A percentile compares a stretch with the other conserved stretches of the same genome.
phyloP scores from a whole-genome alignment of 2,329 filamentous ascomycete genomes.

The Fusarium fujikuroi region DNA sequence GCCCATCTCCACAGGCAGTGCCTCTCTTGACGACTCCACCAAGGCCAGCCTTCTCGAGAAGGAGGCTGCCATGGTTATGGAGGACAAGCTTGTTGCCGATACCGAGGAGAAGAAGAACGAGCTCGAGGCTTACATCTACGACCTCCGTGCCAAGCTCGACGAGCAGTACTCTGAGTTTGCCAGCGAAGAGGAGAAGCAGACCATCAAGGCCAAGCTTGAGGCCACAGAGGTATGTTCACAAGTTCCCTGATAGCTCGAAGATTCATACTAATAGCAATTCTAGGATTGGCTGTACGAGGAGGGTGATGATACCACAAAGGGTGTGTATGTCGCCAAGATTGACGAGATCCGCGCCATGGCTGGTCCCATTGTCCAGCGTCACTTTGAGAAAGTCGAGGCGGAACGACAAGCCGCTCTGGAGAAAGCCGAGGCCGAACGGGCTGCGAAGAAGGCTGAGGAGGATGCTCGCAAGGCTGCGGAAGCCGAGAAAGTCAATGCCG shows the following conservation, averaged over 20 bases:
- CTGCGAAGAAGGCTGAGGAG: constrained; percentile 76
- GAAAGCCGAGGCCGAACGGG: constrained; percentile 79
- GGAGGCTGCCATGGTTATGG: constrained; percentile 92
- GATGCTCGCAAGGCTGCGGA: constrained; percentile 65
- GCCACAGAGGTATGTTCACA: constrained; percentile 79
- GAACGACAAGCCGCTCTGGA: constrained; percentile 84
- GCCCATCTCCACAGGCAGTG: constrained; percentile 84
- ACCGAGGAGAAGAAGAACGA: constrained; percentile 99
- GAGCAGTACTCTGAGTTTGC: constrained; percentile 90
- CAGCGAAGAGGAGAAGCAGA: constrained; percentile 91
- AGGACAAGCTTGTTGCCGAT: constrained; percentile 97
- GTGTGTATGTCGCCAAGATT: constrained; percentile 92
- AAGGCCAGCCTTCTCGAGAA: constrained; percentile 80
- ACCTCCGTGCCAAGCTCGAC: constrained; percentile 93
- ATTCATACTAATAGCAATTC: constrained; percentile 20
- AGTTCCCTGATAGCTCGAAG: not conserved
- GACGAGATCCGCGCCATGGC: constrained; percentile 93
- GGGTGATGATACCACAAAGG: constrained; percentile 93
- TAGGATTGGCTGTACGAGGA: constrained; percentile 99
- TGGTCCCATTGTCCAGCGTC: constrained; percentile 90
- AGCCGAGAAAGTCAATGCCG: constrained; percentile 61
- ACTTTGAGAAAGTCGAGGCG: constrained; percentile 92
- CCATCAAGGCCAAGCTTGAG: constrained; percentile 85
- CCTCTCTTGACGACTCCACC: constrained; percentile 75
- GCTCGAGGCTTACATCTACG: constrained; percentile 97